Evolutionary conservation across 139 green algal genomes (phyloP), one percentile per base, ranked within the genome.

Genomic region (Nannochloris sp.): DNA sequence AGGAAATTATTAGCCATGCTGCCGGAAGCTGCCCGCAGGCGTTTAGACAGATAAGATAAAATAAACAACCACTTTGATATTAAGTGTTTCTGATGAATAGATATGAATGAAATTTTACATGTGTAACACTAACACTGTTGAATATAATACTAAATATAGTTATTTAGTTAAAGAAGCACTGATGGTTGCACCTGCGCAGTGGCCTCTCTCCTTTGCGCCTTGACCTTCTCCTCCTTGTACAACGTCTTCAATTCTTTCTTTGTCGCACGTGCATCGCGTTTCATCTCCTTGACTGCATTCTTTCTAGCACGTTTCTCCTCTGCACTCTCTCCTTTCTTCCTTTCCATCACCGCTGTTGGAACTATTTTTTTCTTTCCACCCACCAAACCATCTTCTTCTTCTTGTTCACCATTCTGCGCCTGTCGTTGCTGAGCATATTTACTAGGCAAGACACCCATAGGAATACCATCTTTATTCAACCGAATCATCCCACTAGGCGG

Each of bases 191-290:
- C 44, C 39, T 66, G 59, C 24, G 71, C 71, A 5, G 57, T 70
- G 6, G 64, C 72, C 14, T 25, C 36, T 13, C 44, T 61, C 30
- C 33, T 68, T 31, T 34, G n/a, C 25, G 54, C 61, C 64, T 75
- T 69, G 24, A 42, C 37, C 8, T 54, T 51, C 67, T 90, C 87
- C 32, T 81, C 56, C 54, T 85, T 89, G 74, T 87, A 96, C 73
- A 89, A 57, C 29, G 27, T 54, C 71, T 91, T 95, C 36, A 89
- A 59, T 64, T 86, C 73, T 74, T 95, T 96, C 74, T 97, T 97
- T 2, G 67, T 59, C 19, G 48, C 75, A 4, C 91, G 72, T 78
- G 65, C 72, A 68, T 10, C 8, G 44, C 71, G 58, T 70, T 68
- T 67, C 25, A 79, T 72, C 32, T 85, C 83, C 76, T 96, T 97